Conservation (phyloP, 208 protist genomes). For the Wallacemonas sp. region DNA sequence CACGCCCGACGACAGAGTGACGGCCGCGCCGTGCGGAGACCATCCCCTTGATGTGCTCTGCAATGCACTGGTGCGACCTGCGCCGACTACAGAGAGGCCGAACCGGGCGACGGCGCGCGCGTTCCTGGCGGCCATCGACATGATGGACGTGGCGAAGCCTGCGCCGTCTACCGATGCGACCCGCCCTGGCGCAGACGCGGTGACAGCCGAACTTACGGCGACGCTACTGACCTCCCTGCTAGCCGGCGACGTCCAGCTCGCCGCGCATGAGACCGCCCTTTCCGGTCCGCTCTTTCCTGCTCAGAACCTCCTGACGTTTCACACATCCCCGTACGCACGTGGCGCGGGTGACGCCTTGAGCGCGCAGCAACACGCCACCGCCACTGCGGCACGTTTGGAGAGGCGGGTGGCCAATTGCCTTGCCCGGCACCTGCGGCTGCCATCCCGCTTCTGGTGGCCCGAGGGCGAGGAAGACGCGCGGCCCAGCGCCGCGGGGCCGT, state of each 20-base stretch:
- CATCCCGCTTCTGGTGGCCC: conserved; percentile 41
- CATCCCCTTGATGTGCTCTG: no score
- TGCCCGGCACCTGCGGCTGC: conserved; percentile 28
- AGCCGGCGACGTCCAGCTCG: not conserved
- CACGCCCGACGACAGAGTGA: no score
- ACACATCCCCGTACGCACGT: not conserved
- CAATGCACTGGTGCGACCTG: no score
- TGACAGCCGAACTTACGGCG: not conserved
- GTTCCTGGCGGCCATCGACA: no score
- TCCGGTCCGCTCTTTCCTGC: not conserved
- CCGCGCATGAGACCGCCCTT: not conserved
- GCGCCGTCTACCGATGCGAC: no score
- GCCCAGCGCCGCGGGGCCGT: not conserved
- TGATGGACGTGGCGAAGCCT: no score
- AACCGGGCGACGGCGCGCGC: no score
- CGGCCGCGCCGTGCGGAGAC: no score
- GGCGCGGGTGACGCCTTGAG: not conserved
- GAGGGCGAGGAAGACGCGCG: not conserved
- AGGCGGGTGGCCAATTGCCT: conserved; percentile 23
- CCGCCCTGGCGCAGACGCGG: no score
- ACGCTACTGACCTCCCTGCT: not conserved
- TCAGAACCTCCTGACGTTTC: not conserved
- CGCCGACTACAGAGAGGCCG: no score
- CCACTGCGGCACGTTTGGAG: conserved; percentile 15
- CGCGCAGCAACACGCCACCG: not conserved